Evolutionary conservation across 225 moss, liverwort and hornwort genomes (phyloP).

Genomic region (Marchantia polymorpha): DNA sequence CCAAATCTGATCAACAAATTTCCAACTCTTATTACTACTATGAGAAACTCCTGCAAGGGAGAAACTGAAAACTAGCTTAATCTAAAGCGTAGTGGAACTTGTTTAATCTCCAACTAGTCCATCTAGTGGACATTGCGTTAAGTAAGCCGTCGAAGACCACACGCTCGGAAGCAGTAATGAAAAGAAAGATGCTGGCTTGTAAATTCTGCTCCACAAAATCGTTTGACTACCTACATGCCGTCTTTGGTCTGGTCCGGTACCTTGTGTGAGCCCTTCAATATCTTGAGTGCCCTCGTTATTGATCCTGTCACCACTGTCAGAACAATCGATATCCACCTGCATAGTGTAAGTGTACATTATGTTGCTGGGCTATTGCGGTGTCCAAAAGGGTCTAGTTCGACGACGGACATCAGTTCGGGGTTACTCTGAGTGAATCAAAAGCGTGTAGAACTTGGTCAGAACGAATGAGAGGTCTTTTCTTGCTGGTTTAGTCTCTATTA

Average conservation of each 20-base stretch:
- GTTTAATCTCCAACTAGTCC: neutral
- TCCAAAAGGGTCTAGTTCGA: neutral
- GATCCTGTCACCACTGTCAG: neutral
- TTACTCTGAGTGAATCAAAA: too few relatives aligned
- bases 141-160: neutral
- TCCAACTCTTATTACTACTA: neutral
- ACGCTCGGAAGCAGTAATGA: neutral
- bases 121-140: neutral
- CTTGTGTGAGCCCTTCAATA: slow-evolving; percentile 48
- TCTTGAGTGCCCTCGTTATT: slow-evolving; percentile 24
- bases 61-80: neutral
- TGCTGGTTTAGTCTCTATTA: too few relatives aligned
- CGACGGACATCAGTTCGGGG: neutral
- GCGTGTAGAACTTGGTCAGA: too few relatives aligned
- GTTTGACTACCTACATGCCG: neutral
- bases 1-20: slow-evolving; percentile 32
- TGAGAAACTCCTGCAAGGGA: neutral
- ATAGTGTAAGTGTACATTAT: neutral
- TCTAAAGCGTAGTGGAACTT: neutral
- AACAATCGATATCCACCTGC: slow-evolving; percentile 5
- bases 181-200: neutral
- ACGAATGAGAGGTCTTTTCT: too few relatives aligned
- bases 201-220: neutral
- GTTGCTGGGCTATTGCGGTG: neutral
- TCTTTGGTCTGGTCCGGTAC: slow-evolving; percentile 15